Conservation (phyloP, 2,329 filamentous ascomycete genomes). For the Botrytis fabae region DNA sequence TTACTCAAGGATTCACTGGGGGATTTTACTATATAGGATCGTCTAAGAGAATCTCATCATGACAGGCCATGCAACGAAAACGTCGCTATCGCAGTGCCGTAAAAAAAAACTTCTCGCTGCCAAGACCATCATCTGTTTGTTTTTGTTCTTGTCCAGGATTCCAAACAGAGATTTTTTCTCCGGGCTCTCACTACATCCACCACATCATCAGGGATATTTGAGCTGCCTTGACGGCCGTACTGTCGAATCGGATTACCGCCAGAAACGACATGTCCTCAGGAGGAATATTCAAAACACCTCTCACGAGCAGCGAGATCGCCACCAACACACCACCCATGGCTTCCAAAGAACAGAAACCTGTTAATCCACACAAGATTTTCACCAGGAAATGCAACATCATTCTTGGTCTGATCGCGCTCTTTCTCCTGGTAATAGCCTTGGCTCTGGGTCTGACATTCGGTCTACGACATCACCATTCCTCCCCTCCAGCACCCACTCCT, state of each 20-base stretch:
- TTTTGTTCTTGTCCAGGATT: background rate
- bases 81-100: background rate
- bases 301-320: conserved; percentile 9
- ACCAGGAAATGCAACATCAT: conserved; percentile 25
- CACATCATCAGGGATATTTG: conserved; percentile 1
- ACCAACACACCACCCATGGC: background rate
- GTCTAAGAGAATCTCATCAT: conserved; percentile 6
- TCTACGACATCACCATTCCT: conserved; percentile 11
- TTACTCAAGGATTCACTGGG: background rate
- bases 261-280: conserved; percentile 21
- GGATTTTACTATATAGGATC: conserved; percentile 17
- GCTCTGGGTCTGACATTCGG: conserved; percentile 15
- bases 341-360: background rate
- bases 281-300: conserved; percentile 20
- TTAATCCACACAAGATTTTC: conserved; percentile 21
- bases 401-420: conserved; percentile 19
- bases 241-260: conserved; percentile 1
- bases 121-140: background rate
- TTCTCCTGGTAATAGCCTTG: conserved; percentile 17
- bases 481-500: background rate
- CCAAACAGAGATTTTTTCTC: background rate
- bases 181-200: background rate
- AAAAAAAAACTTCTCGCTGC: background rate
- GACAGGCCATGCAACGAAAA: background rate
- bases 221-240: background rate